Evolutionary conservation across 495 filamentous ascomycete genomes (phyloP), one percentile per base, ranked within the genome.

Genomic region (Hypomontagnella submonticulosa): DNA sequence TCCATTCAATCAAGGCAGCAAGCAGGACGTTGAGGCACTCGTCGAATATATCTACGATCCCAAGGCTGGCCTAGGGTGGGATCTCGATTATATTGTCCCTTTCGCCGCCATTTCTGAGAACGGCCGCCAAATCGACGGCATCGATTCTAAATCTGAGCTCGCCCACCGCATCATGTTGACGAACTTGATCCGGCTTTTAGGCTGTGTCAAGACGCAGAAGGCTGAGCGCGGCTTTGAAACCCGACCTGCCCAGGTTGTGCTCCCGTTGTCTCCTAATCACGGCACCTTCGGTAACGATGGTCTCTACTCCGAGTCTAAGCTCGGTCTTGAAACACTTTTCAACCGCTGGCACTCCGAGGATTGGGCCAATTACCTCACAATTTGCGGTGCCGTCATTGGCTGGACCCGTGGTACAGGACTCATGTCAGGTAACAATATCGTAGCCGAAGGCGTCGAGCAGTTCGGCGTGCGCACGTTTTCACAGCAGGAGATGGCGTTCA

Each of bases 401-500:
- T 99, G 95, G 95, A 99, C 95, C 61, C 93, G 95, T 79, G 95
- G 95, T 47, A 99, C 95, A 55, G 95, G 95, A 68, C 84, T 99
- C 63, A 99, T 99, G 95, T 90, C 89, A 71, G 93, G 91, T 66
- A 99, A 99, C 83, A 99, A 99, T 76, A 88, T 97, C 73, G 92
- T 97, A 55, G 96, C 95, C 5, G 93, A 98, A 76, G 96, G 94
- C 47, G 90, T 99, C 53, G 95, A 99, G 80, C 90, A 89, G 64
- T 93, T 94, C 71, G 95, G 95, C 71, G 96, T 98, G 12, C 91
- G 96, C 63, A 99, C 95, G 4, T 99, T 99, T 81, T 97, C 94
- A 13, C 96, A 98, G 80, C 92, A 96, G 70, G 95, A 99, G 78
- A 99, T 99, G 95, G 95, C 95, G 3, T 98, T 99, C 85, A 99